Evolutionary conservation across 2,329 filamentous ascomycete genomes (phyloP).

Genomic region (Fusarium sp.): DNA sequence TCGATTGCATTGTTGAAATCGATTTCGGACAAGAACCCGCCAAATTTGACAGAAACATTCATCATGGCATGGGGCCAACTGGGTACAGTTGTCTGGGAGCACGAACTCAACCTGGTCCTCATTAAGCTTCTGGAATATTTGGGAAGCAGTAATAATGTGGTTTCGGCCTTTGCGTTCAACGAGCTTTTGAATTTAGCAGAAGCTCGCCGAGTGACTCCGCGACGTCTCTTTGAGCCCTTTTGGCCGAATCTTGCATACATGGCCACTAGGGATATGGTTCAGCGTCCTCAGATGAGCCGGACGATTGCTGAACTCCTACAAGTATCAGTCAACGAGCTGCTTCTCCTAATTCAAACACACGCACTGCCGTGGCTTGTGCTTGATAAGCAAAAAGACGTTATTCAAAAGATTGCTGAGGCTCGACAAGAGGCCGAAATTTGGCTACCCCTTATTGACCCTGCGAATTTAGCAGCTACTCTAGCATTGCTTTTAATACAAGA

Average conservation of each 20-base stretch:
- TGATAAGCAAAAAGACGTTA: slow-evolving; percentile 79
- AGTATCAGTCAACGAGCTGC: slow-evolving; percentile 78
- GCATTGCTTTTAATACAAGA: slow-evolving; percentile 71
- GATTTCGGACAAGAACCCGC: slow-evolving; percentile 75
- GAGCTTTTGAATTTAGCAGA: slow-evolving; percentile 82
- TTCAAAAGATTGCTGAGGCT: slow-evolving; percentile 83
- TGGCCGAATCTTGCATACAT: slow-evolving; percentile 88
- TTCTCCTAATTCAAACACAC: slow-evolving; percentile 80
- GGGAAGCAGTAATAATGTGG: slow-evolving; percentile 82
- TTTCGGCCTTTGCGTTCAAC: slow-evolving; percentile 84
- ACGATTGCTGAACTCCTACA: slow-evolving; percentile 84
- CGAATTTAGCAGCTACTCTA: slow-evolving; percentile 69
- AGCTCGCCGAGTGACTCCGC: slow-evolving; percentile 69
- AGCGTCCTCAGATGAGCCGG: slow-evolving; percentile 83
- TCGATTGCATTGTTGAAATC: slow-evolving; percentile 77
- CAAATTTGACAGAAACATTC: slow-evolving; percentile 82
- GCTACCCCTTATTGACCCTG: slow-evolving; percentile 64
- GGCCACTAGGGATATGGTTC: slow-evolving; percentile 83
- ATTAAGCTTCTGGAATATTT: slow-evolving; percentile 88
- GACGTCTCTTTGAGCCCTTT: slow-evolving; percentile 83
- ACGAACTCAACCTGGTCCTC: slow-evolving; percentile 88
- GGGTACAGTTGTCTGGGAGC: slow-evolving; percentile 79
- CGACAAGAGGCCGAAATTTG: slow-evolving; percentile 75
- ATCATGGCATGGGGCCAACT: slow-evolving; percentile 89
- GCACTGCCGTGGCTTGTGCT: slow-evolving; percentile 90